Evolutionary conservation across 164 flowering plant genomes (phyloP).

Genomic region (Umbilicus rupestris): DNA sequence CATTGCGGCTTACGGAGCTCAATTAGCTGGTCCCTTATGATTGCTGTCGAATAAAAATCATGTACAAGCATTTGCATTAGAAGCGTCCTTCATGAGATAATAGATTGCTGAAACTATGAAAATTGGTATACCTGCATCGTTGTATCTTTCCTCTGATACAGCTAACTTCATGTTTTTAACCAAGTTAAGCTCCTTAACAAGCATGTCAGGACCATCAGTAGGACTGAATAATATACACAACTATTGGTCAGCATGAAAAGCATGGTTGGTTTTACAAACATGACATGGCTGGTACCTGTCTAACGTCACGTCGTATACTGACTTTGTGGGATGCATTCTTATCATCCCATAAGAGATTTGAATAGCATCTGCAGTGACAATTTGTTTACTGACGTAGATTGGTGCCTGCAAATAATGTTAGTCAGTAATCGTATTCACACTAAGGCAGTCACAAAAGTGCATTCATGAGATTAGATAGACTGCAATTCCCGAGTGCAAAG

Average conservation of each 20-base stretch:
- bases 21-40: not conserved
- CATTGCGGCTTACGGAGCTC: too few relatives aligned
- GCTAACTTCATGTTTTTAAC: conserved; percentile 44
- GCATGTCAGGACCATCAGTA: conserved; percentile 39
- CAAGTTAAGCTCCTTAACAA: conserved; percentile 50
- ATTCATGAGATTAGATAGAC: too few relatives aligned
- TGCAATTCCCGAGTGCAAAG: too few relatives aligned
- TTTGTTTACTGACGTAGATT: conserved; percentile 38
- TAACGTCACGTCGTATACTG: conserved; percentile 57
- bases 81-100: not conserved
- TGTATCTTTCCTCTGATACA: not conserved
- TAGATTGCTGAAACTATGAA: not conserved
- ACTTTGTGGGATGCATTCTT: conserved; percentile 29
- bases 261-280: not conserved
- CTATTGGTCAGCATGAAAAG: not conserved
- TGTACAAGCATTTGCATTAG: not conserved
- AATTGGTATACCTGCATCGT: not conserved
- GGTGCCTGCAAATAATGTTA: conserved; percentile 36
- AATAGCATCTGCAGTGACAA: conserved; percentile 59
- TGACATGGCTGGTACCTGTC: conserved; percentile 43
- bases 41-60: not conserved
- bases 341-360: conserved; percentile 41
- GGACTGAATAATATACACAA: conserved; percentile 38
- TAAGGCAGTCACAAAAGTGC: too few relatives aligned
- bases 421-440: too few relatives aligned